These are phyloP conservation scores for Thelonectria rubi DNA, from an alignment of 2,329 filamentous ascomycete species.

Conservation along the genomic window DNA sequence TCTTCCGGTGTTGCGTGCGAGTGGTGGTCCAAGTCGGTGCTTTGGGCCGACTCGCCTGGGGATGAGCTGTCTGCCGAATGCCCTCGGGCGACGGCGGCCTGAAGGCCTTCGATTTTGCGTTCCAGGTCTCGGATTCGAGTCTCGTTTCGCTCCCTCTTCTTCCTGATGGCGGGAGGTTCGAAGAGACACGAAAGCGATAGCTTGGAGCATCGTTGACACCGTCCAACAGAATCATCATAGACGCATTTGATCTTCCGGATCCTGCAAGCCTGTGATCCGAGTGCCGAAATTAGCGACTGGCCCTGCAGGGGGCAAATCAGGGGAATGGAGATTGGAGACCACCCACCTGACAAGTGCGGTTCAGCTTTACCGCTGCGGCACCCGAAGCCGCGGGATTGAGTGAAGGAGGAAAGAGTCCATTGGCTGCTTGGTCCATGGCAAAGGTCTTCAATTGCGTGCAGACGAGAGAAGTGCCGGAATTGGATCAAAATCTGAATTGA, in stretches of 20 bases:
- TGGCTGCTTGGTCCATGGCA: neutral
- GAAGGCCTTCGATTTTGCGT: conserved; percentile 13
- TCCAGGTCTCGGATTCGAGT: conserved; percentile 26
- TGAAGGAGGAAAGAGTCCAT: neutral
- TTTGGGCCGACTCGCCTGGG: neutral
- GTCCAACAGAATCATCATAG: neutral
- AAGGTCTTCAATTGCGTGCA: neutral
- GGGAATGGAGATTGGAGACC: neutral
- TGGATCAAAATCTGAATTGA: neutral
- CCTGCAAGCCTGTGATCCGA: conserved; percentile 1
- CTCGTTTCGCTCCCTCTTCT: conserved; percentile 23
- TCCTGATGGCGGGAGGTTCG: conserved; percentile 21
- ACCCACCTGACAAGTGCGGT: neutral
- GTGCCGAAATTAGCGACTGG: neutral
- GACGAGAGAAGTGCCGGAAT: neutral
- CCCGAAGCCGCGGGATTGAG: neutral
- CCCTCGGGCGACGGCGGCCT: neutral
- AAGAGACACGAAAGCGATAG: conserved; percentile 24
- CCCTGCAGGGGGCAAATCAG: too few species aligned
- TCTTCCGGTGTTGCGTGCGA: neutral
- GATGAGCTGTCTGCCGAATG: conserved; percentile 15
- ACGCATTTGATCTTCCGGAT: conserved; percentile 9
- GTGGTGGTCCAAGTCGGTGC: neutral
- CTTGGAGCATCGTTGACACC: conserved; percentile 21
- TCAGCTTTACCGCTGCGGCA: neutral